Conservation (phyloP, 164 flowering plant genomes). For the Chloranthus sessilifolius region DNA sequence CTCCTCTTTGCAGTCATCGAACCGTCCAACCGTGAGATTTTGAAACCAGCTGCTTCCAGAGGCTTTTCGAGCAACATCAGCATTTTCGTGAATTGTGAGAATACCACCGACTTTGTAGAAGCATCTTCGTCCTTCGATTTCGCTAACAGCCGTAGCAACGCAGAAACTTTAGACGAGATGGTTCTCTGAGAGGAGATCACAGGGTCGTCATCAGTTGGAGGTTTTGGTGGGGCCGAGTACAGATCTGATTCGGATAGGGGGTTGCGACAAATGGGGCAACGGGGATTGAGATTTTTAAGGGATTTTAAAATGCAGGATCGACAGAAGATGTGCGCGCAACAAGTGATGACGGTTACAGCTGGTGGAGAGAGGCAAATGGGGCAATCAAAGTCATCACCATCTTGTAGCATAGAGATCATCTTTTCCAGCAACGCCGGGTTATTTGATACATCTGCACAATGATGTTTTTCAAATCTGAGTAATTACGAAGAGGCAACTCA, state of each 20-base stretch:
- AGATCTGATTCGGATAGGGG: conserved; percentile 62
- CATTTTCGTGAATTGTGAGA: conserved; percentile 87
- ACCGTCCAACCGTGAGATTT: conserved; percentile 62
- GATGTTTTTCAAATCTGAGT: too few relatives aligned
- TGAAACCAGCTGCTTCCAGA: conserved; percentile 67
- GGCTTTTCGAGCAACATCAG: conserved; percentile 69
- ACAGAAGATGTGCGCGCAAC: conserved; percentile 88
- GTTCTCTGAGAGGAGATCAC: conserved; percentile 12
- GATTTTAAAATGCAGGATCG: conserved; percentile 63
- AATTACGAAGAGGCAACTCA: too few relatives aligned
- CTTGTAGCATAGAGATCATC: conserved; percentile 64
- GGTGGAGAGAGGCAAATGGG: conserved; percentile 88
- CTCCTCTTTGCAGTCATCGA: conserved; percentile 68
- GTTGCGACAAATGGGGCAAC: conserved; percentile 82
- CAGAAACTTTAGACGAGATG: conserved; percentile 60
- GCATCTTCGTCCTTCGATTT: conserved; percentile 45
- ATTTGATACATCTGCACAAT: conserved; percentile 63
- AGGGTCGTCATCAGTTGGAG: conserved; percentile 14
- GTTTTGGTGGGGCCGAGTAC: conserved; percentile 60
- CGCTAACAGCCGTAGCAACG: conserved; percentile 51
- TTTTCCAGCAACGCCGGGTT: conserved; percentile 73
- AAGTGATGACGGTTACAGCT: conserved; percentile 50
- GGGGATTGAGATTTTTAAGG: conserved; percentile 40
- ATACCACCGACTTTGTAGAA: conserved; percentile 60
- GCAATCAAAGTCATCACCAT: conserved; percentile 85